Evolutionary conservation across 2,329 filamentous ascomycete species (phyloP).

Genomic region (Cytospora leucostoma): DNA sequence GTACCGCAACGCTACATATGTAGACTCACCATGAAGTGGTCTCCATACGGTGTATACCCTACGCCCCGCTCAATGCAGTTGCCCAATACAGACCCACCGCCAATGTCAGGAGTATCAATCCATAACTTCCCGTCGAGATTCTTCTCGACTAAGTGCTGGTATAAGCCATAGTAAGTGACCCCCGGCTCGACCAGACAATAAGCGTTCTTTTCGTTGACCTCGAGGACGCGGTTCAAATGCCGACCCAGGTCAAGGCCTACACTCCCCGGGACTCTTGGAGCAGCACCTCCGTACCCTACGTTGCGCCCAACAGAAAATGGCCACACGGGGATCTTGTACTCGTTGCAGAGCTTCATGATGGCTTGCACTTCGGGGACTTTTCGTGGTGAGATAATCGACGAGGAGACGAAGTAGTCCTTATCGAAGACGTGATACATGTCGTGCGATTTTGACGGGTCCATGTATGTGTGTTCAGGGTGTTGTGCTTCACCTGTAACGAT

Average conservation of each 20-base stretch:
- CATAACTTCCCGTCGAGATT: constrained; percentile 43
- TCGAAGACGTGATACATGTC: constrained; percentile 43
- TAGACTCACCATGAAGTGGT: constrained; percentile 41
- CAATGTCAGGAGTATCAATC: constrained; percentile 46
- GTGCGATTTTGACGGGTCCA: constrained; percentile 30
- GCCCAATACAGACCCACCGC: constrained; percentile 46
- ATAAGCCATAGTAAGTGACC: constrained; percentile 53
- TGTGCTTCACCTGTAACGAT: neutral
- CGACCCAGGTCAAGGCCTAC: constrained; percentile 53
- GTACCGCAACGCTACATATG: constrained; percentile 30
- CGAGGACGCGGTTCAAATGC: constrained; percentile 54
- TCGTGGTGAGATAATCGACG: constrained; percentile 38
- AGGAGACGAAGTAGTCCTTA: constrained; percentile 45
- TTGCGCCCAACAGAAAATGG: constrained; percentile 53
- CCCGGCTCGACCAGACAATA: constrained; percentile 57
- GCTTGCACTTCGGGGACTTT: constrained; percentile 47
- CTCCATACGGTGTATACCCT: constrained; percentile 47
- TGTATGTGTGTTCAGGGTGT: neutral
- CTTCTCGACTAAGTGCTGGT: constrained; percentile 49
- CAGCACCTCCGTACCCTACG: constrained; percentile 57
- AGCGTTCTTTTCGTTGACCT: constrained; percentile 51
- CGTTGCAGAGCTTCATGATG: constrained; percentile 48
- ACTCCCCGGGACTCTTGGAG: constrained; percentile 53
- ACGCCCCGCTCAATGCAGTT: constrained; percentile 49
- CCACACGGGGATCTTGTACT: constrained; percentile 48